Evolutionary conservation across 2,329 filamentous ascomycete species (phyloP), one percentile per base, ranked within the genome.

Genomic region (Biscogniauxia mediterranea): DNA sequence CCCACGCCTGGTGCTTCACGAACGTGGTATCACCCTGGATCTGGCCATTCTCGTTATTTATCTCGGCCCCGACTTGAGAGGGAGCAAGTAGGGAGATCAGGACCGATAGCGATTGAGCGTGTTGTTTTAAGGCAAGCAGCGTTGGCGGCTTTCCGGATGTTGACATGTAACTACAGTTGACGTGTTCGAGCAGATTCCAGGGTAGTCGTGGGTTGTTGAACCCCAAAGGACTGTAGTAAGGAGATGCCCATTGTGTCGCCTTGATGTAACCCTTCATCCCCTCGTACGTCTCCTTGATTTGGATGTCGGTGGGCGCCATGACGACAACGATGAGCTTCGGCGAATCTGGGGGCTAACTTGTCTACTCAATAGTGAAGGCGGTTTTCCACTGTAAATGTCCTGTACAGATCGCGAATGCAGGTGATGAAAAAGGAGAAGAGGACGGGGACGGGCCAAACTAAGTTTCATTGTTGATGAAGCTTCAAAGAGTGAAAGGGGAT

Each of bases 161-260:
- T 2, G 84, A 87, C 49, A 87, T 74, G 66, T 85, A 86, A 60
- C 78, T 76, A 72, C 85, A 88, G 73, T 84, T 86, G 63, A 86
- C 75, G 64, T 85, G 78, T 50, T 79, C 63, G 58, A 83, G 72
- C 63, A 79, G 63, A 28, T 66, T 65, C 13, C 62, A 61, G n/a
- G 70, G 64, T 25, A 68, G 57, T 6, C 73, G 65, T 7, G 68
- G 58, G 62, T 78, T 73, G 17, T 76, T 69, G 6, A 74, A 70
- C 7, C 77, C 71, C 66, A 77, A 76, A 32, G 73, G 69, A 59
- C 78, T 79, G 57, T 72, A 69, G 65, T 81, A 79, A 2, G 79
- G 77, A 61, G 75, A 73, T 4, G 77, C 70, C 66, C 74, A 80
- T 64, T 79, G 75, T 26, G 75, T 80, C 38, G 70, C 74, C 59